Conservation (phyloP, 2,329 filamentous ascomycete species). For the Claviceps lovelessii region DNA sequence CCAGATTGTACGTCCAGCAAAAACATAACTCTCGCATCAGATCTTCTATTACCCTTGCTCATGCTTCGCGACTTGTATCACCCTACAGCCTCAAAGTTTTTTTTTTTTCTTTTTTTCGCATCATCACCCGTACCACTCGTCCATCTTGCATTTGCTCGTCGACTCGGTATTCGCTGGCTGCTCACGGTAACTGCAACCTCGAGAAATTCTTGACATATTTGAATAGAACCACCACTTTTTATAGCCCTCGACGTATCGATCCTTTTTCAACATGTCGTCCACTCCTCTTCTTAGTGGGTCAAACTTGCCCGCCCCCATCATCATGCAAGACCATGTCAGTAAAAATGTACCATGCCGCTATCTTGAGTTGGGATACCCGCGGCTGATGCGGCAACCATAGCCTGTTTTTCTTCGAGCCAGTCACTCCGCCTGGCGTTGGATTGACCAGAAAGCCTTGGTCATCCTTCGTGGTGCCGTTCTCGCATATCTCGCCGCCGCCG, state of each 20-base stretch:
- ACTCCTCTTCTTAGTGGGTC: slow-evolving; percentile 20
- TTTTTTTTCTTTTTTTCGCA: too few species aligned
- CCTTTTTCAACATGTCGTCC: slow-evolving; percentile 16
- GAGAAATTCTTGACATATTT: not conserved
- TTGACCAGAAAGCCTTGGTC: slow-evolving; percentile 32
- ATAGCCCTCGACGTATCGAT: not conserved
- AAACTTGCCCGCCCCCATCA: slow-evolving; percentile 18
- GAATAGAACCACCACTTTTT: not conserved
- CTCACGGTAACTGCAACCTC: not conserved
- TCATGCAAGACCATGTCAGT: slow-evolving; percentile 23
- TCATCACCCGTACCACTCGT: slow-evolving; percentile 2
- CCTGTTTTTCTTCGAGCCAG: slow-evolving; percentile 36
- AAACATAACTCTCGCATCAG: not conserved
- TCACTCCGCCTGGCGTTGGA: slow-evolving; percentile 35
- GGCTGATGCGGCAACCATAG: slow-evolving; percentile 16
- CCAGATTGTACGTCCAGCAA: not conserved
- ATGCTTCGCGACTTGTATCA: not conserved
- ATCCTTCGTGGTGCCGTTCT: slow-evolving; percentile 28
- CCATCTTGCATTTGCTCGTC: not conserved
- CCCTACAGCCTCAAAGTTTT: too few species aligned
- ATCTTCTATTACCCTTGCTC: not conserved
- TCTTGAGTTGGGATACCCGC: not conserved
- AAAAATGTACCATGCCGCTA: not conserved
- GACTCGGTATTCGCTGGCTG: not conserved
- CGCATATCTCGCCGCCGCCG: slow-evolving; percentile 27